Evolutionary conservation across 2,329 filamentous ascomycete genomes (phyloP).

Genomic region (Colletotrichum gloeosporioides): DNA sequence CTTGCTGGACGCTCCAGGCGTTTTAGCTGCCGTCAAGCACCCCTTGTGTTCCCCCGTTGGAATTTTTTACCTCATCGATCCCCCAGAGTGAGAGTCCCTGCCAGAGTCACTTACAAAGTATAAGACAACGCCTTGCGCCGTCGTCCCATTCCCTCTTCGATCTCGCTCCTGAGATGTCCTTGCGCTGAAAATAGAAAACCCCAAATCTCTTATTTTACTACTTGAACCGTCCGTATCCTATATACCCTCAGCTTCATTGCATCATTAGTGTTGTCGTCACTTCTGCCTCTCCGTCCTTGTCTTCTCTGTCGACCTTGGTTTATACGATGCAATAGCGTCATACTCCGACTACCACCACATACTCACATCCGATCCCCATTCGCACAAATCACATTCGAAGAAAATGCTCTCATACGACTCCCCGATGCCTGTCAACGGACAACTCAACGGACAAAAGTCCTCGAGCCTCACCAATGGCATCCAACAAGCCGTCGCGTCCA

Average conservation of each 20-base stretch:
- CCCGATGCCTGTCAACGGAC: conserved; percentile 36
- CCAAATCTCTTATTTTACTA: neutral
- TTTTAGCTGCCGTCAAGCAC: conserved; percentile 22
- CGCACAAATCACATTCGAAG: neutral
- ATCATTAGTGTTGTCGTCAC: neutral
- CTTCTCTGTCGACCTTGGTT: neutral
- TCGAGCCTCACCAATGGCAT: conserved; percentile 27
- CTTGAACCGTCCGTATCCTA: neutral
- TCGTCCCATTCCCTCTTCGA: neutral
- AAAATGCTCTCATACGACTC: conserved; percentile 58
- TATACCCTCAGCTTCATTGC: neutral
- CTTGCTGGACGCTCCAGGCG: conserved; percentile 16
- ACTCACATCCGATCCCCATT: neutral
- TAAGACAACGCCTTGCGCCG: conserved; percentile 15
- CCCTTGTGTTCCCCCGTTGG: conserved; percentile 13
- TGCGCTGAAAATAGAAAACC: neutral
- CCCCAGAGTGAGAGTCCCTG: neutral
- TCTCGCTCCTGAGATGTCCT: neutral
- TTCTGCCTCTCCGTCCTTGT: neutral
- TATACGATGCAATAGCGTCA: conserved; percentile 8
- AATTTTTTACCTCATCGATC: conserved; percentile 20
- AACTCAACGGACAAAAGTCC: conserved; percentile 42
- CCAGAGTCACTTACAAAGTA: conserved; percentile 16
- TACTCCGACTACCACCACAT: neutral
- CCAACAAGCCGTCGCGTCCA: conserved; percentile 32